Evolutionary conservation across 192 early-diverging fungal species (phyloP).

Genomic region (Backusella circina): DNA sequence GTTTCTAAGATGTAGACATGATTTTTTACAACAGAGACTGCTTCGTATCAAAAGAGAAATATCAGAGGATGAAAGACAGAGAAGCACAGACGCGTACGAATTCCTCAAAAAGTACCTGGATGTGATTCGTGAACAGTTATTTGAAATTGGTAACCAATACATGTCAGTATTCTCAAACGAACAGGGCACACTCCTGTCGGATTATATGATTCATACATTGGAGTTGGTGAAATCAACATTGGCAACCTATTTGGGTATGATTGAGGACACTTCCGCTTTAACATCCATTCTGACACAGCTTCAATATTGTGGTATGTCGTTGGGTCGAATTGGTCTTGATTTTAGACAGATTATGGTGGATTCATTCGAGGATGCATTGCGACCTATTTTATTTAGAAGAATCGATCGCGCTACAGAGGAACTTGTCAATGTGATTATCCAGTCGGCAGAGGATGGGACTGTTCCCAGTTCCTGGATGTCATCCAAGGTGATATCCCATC

Average conservation of each 20-base stretch:
- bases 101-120: slow-evolving; percentile 77
- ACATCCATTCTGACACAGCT: slow-evolving; percentile 67
- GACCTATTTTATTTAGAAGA: slow-evolving; percentile 44
- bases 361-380: slow-evolving; percentile 61
- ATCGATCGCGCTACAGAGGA: slow-evolving; percentile 47
- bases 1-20: slow-evolving; percentile 69
- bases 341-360: slow-evolving; percentile 58
- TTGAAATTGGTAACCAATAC: slow-evolving; percentile 82
- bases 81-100: slow-evolving; percentile 44
- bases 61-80: slow-evolving; percentile 2
- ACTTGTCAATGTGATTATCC: slow-evolving; percentile 40
- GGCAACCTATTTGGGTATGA: slow-evolving; percentile 43
- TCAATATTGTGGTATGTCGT: slow-evolving; percentile 80
- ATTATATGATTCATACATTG: slow-evolving; percentile 58
- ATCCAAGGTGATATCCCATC: slow-evolving; percentile 2
- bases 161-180: slow-evolving; percentile 63
- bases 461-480: slow-evolving; percentile 47
- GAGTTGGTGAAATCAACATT: slow-evolving; percentile 40
- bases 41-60: slow-evolving; percentile 34
- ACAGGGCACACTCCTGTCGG: slow-evolving; percentile 49
- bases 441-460: slow-evolving; percentile 30
- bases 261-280: slow-evolving; percentile 57
- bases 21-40: slow-evolving; percentile 54
- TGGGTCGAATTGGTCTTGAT: slow-evolving; percentile 76
- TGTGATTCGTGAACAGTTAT: slow-evolving; percentile 72